Base-by-base conservation (phyloP, 129 eudicot species). In the Flaveria sonorensis region DNA sequence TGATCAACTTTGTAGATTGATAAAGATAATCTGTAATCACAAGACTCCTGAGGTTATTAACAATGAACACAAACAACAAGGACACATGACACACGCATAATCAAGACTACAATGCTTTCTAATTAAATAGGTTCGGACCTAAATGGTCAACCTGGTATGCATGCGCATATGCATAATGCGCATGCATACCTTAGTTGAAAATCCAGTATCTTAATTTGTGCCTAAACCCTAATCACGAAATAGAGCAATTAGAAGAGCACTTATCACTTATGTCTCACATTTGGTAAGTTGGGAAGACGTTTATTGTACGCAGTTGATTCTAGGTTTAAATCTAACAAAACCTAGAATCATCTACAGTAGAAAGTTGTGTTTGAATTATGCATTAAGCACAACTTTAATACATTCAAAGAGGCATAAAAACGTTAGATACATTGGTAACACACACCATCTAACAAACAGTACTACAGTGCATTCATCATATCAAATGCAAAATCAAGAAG, bases 391-490 rank as follows among this genome's bases (percentile, higher is more conserved):
- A 68, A 45, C 24, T 65, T 47, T 15, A 51, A 16, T n/a, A 62
- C 62, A 30, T n/a, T 28, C 21, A 40, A 64, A 50, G 59, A 32
- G 46, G 73, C 80, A 32, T 67, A 32, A 77, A 77, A 23, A 56
- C n/a, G 19, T 42, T 77, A 77, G 52, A 66, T 19, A 13, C 56
- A 59, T 60, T 9, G 30, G 62, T 32, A 61, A 15, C 9, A 56
- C 82, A 70, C 15, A 6, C 45, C 6, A 59, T 32, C 77, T 28
- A 36, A 71, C 51, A 50, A 52, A 40, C 46, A 52, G 23, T 66
- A 52, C 28, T 66, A 52, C 28, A 75, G 46, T 46, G 21, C 23
- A 62, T 28, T 30, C 71, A 50, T 28, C 36, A 2, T 30, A 30
- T 30, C 36, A 16, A 53, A 42, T 59, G 57, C 42, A 59, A 15